Base-by-base conservation (phyloP, 495 filamentous ascomycete species). In the Hypoxylon crocopeplum region DNA sequence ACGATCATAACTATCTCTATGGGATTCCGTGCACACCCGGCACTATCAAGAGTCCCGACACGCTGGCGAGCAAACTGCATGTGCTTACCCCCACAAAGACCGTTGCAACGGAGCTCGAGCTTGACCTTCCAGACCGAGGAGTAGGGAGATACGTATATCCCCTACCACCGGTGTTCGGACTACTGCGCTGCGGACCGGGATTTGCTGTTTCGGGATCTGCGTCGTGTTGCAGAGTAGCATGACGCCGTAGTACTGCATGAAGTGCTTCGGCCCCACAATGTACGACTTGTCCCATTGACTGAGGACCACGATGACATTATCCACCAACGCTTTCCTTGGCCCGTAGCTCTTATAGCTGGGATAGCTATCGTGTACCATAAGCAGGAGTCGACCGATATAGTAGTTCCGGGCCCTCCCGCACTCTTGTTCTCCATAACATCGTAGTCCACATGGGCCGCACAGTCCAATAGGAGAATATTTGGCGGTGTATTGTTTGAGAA, bases 151-250 rank as follows among this genome's bases (percentile, higher is more conserved):
- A 52, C 54, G 42, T 58, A 58, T 41, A 41, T 41, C 44, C 15
- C 17, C 13, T 30, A 12, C 30, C 13, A 15, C 60, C 60, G 60
- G 60, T 64, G 44, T 64, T 64, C 60, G 60, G 60, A 48, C 49
- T 58, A 49, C 36, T 5, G 20, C 10, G 39, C 48, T 58, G 56
- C 44, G 56, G 48, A 36, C 56, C 65, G 65, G 65, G 65, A 65
- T 68, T 68, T 68, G 65, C 40, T 68, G 33, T 20, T 41, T 68
- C 65, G 65, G 65, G 65, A 65, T 68, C 65, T 68, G 61, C 61
- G 65, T 68, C 29, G 56, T 56, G 62, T 22, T 44, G 56, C 56
- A 54, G 52, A 38, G 52, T 61, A 36, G 40, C 20, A 65, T 64
- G 48, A 47, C 54, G 42, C 56, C 49, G 61, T 54, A 7, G 54